phyloP scores from a whole-genome alignment of 306 rosid genomes.

The Aeschynomene evenia region DNA sequence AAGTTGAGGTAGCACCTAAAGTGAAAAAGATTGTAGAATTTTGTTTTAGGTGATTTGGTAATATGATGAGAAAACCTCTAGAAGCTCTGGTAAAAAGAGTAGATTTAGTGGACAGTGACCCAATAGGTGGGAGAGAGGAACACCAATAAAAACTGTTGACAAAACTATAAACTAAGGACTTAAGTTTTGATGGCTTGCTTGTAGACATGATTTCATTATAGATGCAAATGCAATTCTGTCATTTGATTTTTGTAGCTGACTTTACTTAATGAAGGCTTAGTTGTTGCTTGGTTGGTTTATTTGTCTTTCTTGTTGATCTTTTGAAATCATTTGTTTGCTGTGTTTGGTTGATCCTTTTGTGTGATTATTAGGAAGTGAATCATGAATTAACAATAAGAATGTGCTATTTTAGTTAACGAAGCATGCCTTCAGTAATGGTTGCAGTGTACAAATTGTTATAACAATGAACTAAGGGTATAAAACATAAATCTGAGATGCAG shows the following conservation, averaged over 20 bases:
- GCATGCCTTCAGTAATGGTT: neutral
- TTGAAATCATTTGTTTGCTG: conserved; percentile 10
- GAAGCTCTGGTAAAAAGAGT: neutral
- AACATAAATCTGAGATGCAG: neutral
- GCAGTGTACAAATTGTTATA: neutral
- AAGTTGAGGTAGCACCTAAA: neutral
- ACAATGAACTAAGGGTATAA: neutral
- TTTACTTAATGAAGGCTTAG: neutral
- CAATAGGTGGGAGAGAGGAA: too few relatives aligned
- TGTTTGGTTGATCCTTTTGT: conserved; percentile 7
- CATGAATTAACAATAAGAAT: neutral
- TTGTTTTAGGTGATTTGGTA: neutral
- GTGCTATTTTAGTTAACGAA: neutral
- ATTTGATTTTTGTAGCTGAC: neutral
- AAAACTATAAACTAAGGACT: neutral
- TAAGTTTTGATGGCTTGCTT: neutral
- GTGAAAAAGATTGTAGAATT: neutral
- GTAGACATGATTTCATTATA: neutral
- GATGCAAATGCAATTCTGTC: too few relatives aligned
- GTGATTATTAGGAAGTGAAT: neutral
- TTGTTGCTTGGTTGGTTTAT: neutral
- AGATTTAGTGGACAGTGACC: neutral
- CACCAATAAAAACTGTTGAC: neutral
- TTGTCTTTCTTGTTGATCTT: neutral
- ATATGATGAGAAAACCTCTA: neutral